phyloP scores from a whole-genome alignment of 371 early-diverging fungal genomes.

The Syncephalastrum racemosum region DNA sequence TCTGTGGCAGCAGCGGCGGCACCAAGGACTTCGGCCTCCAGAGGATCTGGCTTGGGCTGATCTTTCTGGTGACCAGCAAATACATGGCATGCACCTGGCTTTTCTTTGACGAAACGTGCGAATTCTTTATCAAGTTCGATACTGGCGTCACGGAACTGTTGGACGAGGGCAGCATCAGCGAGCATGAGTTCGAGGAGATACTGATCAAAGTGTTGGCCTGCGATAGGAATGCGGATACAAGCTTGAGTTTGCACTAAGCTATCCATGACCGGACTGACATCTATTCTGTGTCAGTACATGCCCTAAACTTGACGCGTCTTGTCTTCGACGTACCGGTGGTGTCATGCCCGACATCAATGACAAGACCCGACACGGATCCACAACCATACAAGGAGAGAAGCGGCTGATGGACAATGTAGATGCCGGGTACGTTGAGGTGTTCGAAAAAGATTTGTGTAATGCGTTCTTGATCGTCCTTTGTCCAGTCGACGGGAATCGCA shows the following conservation, averaged over 20 bases:
- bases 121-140: conserved; percentile 52
- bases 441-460: conserved; percentile 90
- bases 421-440: conserved; percentile 83
- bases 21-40: conserved; percentile 14
- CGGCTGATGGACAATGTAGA: conserved; percentile 83
- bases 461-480: conserved; percentile 78
- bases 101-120: conserved; percentile 60
- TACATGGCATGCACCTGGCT: conserved; percentile 56
- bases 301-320: neutral
- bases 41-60: conserved; percentile 17
- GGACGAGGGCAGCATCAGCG: conserved; percentile 53
- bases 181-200: conserved; percentile 59
- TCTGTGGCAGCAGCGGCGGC: conserved; percentile 37
- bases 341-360: conserved; percentile 88
- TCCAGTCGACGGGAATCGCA: conserved; percentile 80
- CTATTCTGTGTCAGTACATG: conserved; percentile 24
- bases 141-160: conserved; percentile 31
- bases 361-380: conserved; percentile 75
- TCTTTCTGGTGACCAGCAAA: conserved; percentile 36
- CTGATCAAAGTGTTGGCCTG: conserved; percentile 66
- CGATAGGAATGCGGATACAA: conserved; percentile 62
- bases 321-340: conserved; percentile 52
- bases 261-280: conserved; percentile 74
- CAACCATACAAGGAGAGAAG: conserved; percentile 80
- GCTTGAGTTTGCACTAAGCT: conserved; percentile 60